These are phyloP conservation scores for Dipodascus geniculatus DNA, from an alignment of 805 yeast species.

Conservation along the genomic window DNA sequence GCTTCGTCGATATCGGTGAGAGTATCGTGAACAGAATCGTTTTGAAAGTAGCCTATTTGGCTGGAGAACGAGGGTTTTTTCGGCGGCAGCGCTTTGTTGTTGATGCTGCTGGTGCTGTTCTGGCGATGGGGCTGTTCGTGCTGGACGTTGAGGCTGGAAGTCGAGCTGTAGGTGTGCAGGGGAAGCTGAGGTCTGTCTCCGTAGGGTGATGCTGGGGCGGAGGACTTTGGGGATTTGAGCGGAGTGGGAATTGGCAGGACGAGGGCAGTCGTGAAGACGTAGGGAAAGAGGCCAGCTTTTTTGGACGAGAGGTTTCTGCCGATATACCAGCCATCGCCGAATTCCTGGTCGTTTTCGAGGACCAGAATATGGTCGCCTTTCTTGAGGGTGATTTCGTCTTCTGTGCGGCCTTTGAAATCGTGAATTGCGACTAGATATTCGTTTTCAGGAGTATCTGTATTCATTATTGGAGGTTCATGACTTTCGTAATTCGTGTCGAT, in stretches of 20 bases:
- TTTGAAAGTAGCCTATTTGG: not conserved
- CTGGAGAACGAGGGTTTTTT: not conserved
- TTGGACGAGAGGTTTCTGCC: constrained; percentile 66
- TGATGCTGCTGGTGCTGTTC: not conserved
- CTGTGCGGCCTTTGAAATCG: constrained; percentile 76
- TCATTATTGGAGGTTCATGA: not conserved
- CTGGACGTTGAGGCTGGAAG: not conserved
- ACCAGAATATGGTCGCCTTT: constrained; percentile 84
- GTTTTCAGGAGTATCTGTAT: not conserved
- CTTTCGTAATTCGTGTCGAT: not conserved
- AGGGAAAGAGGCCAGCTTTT: constrained; percentile 82
- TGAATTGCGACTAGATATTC: constrained; percentile 50
- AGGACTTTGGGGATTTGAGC: constrained; percentile 1
- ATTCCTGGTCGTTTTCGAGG: constrained; percentile 84
- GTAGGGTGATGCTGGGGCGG: not conserved
- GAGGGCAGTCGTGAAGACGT: constrained; percentile 60
- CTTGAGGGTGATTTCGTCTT: constrained; percentile 73
- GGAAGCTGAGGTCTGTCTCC: not conserved
- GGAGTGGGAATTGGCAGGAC: constrained; percentile 7
- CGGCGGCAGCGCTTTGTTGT: not conserved
- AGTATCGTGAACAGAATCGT: constrained; percentile 17
- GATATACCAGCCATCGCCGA: constrained; percentile 94
- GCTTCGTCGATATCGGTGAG: constrained; percentile 31
- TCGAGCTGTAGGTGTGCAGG: not conserved
- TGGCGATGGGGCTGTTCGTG: not conserved